Evolutionary conservation across 1,284 basidiomycete genomes (phyloP).

Genomic region (Cryptococcus sp.): DNA sequence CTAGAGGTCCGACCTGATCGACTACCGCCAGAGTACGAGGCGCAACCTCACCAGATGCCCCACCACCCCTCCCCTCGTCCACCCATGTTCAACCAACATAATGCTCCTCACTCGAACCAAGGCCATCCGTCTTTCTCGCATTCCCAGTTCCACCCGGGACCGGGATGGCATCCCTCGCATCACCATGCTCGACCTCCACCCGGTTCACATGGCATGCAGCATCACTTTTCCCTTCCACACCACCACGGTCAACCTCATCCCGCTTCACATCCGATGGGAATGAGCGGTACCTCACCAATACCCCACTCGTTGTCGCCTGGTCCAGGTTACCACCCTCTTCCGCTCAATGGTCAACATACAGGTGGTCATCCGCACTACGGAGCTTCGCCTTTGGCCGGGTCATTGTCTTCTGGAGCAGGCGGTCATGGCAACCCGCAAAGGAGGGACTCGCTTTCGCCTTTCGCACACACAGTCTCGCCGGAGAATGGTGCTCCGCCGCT

Average conservation of each 20-base stretch:
- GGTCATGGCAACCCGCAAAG: neutral
- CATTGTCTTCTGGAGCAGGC: slow-evolving; percentile 17
- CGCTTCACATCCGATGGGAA: slow-evolving; percentile 11
- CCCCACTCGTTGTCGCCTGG: slow-evolving; percentile 13
- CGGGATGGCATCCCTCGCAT: slow-evolving; percentile 13
- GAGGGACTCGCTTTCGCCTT: slow-evolving; percentile 7
- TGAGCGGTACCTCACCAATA: slow-evolving; percentile 14
- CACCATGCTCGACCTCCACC: neutral
- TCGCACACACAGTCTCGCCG: slow-evolving; percentile 10
- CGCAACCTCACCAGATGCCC: slow-evolving; percentile 44
- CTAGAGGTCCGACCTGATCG: slow-evolving; percentile 83
- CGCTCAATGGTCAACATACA: slow-evolving; percentile 21
- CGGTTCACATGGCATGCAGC: slow-evolving; percentile 12
- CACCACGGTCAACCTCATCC: slow-evolving; percentile 7
- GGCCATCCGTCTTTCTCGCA: slow-evolving; percentile 10
- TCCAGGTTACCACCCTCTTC: slow-evolving; percentile 14
- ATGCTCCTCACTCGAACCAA: slow-evolving; percentile 11
- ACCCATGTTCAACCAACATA: slow-evolving; percentile 13
- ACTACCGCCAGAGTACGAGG: slow-evolving; percentile 55
- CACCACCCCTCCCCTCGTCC: slow-evolving; percentile 11
- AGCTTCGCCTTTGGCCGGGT: slow-evolving; percentile 41
- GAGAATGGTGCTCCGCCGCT: slow-evolving; percentile 9
- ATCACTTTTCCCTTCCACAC: neutral
- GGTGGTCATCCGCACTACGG: slow-evolving; percentile 22
- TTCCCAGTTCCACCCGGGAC: slow-evolving; percentile 14